A percentile compares a stretch with the other conserved stretches of the same genome.
phyloP scores from a whole-genome alignment of 2,329 filamentous ascomycete genomes.

The Alternaria arborescens region DNA sequence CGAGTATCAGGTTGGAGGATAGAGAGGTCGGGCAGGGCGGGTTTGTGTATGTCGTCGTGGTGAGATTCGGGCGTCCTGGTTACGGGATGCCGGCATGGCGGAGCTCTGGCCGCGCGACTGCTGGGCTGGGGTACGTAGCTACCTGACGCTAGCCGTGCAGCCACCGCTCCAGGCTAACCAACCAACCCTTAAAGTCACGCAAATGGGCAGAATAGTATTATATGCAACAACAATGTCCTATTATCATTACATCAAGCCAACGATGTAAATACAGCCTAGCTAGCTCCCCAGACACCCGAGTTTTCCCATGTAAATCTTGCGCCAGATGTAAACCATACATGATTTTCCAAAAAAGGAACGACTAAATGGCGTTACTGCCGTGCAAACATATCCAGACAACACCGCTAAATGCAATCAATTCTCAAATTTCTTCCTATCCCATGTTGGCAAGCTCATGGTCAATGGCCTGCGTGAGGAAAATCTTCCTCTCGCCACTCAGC shows the following conservation, averaged over 20 bases:
- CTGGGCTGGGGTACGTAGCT: conserved; percentile 14
- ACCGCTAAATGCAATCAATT: conserved; percentile 31
- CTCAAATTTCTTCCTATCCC: conserved; percentile 59
- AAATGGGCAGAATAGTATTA: background rate
- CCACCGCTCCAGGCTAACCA: background rate
- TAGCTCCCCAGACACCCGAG: conserved; percentile 4
- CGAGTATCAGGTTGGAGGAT: background rate
- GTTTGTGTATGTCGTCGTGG: conserved; percentile 4
- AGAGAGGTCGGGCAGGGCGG: conserved; percentile 2
- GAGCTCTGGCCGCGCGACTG: conserved; percentile 20
- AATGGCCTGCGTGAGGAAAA: conserved; percentile 92
- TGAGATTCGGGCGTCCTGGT: conserved; percentile 4
- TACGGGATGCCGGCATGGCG: conserved; percentile 24
- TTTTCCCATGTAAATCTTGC: conserved; percentile 16
- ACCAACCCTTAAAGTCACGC: background rate
- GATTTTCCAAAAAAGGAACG: conserved; percentile 12
- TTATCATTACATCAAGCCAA: conserved; percentile 12
- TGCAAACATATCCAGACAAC: conserved; percentile 25
- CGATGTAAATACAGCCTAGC: conserved; percentile 12
- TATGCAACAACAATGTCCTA: conserved; percentile 6
- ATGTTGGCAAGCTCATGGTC: conserved; percentile 93
- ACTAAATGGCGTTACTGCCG: conserved; percentile 16
- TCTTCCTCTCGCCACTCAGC: conserved; percentile 81
- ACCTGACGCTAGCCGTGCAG: background rate
- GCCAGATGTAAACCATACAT: conserved; percentile 10